Percentiles rank a stretch among this genome's conserved stretches.
Evolutionary conservation across 768 basidiomycete species (phyloP).

Genomic region (Boletales sp.): DNA sequence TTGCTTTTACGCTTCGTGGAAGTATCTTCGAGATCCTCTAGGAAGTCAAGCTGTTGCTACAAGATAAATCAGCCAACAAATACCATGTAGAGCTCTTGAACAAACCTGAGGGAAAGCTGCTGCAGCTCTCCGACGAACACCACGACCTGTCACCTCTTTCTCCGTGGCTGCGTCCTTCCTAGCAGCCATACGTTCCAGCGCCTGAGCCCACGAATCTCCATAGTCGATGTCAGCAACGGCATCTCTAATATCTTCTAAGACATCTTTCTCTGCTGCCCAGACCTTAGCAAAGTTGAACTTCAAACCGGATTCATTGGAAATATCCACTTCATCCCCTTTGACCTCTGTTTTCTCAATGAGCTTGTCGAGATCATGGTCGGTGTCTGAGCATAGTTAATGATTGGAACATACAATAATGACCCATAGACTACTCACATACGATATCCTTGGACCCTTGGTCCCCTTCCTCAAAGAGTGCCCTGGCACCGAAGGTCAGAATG

Average conservation of each 20-base stretch:
- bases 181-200: conserved; percentile 49
- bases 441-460: conserved; percentile 60
- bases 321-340: conserved; percentile 56
- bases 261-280: conserved; percentile 79
- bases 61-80: conserved; percentile 1
- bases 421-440: conserved; percentile 45
- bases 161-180: conserved; percentile 41
- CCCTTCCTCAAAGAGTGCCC: conserved; percentile 73
- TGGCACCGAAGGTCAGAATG: conserved; percentile 86
- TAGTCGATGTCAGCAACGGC: conserved; percentile 44
- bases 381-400: conserved; percentile 42
- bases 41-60: conserved; percentile 31
- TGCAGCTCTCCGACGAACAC: conserved; percentile 69
- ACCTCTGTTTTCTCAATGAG: conserved; percentile 83
- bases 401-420: not conserved
- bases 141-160: conserved; percentile 62
- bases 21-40: conserved; percentile 34
- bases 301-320: conserved; percentile 47
- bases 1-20: conserved; percentile 37
- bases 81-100: not conserved
- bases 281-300: conserved; percentile 88
- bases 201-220: conserved; percentile 78
- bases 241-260: conserved; percentile 64
- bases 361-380: conserved; percentile 78
- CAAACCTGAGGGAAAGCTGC: conserved; percentile 40